Evolutionary conservation across 768 basidiomycete species (phyloP).

Genomic region (Phanerochaete carnosa): DNA sequence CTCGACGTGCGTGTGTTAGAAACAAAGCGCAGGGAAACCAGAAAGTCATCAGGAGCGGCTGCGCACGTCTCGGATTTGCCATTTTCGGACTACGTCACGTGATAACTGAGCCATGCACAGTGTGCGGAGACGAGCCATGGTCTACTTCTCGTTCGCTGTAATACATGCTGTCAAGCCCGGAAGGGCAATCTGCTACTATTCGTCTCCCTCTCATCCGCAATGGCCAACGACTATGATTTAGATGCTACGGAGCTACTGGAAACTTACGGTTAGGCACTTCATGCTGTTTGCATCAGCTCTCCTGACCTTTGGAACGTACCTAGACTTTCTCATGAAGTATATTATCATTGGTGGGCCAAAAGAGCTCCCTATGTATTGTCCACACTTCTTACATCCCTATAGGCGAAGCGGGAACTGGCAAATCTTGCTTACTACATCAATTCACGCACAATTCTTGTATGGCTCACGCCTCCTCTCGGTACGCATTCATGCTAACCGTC

Average conservation of each 20-base stretch:
- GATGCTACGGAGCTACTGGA: constrained; percentile 92
- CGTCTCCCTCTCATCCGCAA: constrained; percentile 1
- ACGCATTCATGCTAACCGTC: neutral
- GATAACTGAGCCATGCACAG: neutral
- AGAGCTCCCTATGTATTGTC: neutral
- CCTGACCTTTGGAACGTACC: neutral
- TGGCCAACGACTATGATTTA: constrained; percentile 57
- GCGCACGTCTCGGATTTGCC: neutral
- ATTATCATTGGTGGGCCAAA: constrained; percentile 78
- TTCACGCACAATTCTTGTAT: constrained; percentile 94
- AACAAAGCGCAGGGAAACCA: neutral
- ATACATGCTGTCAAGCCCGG: constrained; percentile 8
- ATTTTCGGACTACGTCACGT: neutral
- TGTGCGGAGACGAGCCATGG: neutral
- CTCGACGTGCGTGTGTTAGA: neutral
- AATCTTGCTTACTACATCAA: constrained; percentile 94
- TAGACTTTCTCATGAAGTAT: constrained; percentile 99
- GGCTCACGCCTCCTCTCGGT: constrained; percentile 25
- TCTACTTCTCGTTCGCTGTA: constrained; percentile 3
- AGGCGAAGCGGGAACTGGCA: constrained; percentile 98
- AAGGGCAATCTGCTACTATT: constrained; percentile 1
- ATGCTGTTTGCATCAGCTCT: neutral
- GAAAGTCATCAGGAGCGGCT: neutral
- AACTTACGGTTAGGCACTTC: constrained; percentile 68
- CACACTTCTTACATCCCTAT: neutral